These are phyloP conservation scores for Pleurotus cornucopiae DNA, from an alignment of 768 basidiomycete species.

Conservation along the genomic window DNA sequence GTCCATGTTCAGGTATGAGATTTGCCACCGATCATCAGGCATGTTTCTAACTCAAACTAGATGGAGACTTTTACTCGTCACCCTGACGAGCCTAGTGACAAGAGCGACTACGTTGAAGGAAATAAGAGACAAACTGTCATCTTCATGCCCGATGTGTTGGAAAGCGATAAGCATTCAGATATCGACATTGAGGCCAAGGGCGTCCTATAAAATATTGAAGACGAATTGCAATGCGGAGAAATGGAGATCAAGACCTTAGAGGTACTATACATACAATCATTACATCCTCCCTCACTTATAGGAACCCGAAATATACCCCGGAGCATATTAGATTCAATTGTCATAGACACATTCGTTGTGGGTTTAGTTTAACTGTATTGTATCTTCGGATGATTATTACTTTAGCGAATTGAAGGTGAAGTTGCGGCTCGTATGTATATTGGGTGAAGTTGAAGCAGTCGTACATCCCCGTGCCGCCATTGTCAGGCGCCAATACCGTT, in stretches of 20 bases:
- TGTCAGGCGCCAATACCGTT: too few species aligned
- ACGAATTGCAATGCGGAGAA: background rate
- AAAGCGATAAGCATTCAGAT: constrained; percentile 5
- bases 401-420: too few species aligned
- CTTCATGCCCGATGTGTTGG: constrained; percentile 2
- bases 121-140: background rate
- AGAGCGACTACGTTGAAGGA: background rate
- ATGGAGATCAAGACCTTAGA: background rate
- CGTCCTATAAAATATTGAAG: background rate
- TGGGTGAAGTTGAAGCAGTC: too few species aligned
- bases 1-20: constrained; percentile 4
- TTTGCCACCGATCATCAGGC: constrained; percentile 1
- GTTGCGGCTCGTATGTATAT: too few species aligned
- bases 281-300: too few species aligned
- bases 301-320: too few species aligned
- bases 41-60: background rate
- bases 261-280: background rate
- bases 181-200: constrained; percentile 6
- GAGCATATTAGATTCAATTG: too few species aligned
- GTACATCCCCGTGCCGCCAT: too few species aligned
- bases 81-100: constrained; percentile 6
- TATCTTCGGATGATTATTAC: too few species aligned
- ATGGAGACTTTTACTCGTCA: constrained; percentile 10
- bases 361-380: too few species aligned
- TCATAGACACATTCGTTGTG: too few species aligned